These are phyloP conservation scores for Aspergillus homomorphus DNA, from an alignment of 495 filamentous ascomycete genomes.

Conservation along the genomic window DNA sequence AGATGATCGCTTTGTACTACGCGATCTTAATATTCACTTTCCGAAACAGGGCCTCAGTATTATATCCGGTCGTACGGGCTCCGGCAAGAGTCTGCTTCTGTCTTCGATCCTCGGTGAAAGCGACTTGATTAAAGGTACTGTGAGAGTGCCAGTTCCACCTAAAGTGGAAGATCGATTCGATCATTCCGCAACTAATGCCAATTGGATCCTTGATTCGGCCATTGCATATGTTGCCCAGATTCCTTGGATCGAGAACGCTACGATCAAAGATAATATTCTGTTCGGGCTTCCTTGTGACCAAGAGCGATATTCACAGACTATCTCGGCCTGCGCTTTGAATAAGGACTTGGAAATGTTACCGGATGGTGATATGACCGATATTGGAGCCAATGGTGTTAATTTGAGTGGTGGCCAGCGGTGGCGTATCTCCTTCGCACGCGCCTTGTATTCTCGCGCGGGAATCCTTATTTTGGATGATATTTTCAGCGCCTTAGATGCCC, in stretches of 20 bases:
- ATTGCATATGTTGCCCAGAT: slow-evolving; percentile 80
- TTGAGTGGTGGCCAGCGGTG: slow-evolving; percentile 81
- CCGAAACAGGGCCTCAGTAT: slow-evolving; percentile 68
- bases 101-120: slow-evolving; percentile 61
- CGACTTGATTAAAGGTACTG: slow-evolving; percentile 44
- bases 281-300: slow-evolving; percentile 67
- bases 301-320: slow-evolving; percentile 60
- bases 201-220: slow-evolving; percentile 51
- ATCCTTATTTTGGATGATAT: slow-evolving; percentile 83
- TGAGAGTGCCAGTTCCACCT: slow-evolving; percentile 42
- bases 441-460: slow-evolving; percentile 75
- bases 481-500: slow-evolving; percentile 66
- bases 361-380: slow-evolving; percentile 75
- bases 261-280: slow-evolving; percentile 69
- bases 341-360: slow-evolving; percentile 72
- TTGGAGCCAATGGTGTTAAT: slow-evolving; percentile 80
- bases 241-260: slow-evolving; percentile 84
- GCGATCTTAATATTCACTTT: slow-evolving; percentile 60
- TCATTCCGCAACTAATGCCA: slow-evolving; percentile 21
- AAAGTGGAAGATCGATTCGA: slow-evolving; percentile 19
- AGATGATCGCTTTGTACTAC: slow-evolving; percentile 52
- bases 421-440: slow-evolving; percentile 74
- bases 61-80: slow-evolving; percentile 54
- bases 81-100: slow-evolving; percentile 63
- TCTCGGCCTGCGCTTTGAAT: slow-evolving; percentile 65